Evolutionary conservation across 805 yeast species (phyloP).

Genomic region (Starmerella scarabaei): DNA sequence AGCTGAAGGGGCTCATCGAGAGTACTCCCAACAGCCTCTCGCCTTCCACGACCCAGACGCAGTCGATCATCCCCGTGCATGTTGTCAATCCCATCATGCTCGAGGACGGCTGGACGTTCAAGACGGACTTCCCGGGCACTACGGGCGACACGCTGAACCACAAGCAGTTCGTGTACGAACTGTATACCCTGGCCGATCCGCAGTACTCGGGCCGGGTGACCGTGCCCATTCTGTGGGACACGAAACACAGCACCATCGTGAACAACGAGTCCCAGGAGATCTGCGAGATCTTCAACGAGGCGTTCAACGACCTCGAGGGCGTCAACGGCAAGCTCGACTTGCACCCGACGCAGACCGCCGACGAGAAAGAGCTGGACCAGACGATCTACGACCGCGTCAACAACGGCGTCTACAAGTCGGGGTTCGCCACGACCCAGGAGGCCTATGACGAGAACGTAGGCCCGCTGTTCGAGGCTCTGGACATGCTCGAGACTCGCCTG

Average conservation of each 20-base stretch:
- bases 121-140: slow-evolving; percentile 36
- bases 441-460: slow-evolving; percentile 60
- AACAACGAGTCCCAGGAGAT: slow-evolving; percentile 86
- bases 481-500: slow-evolving; percentile 30
- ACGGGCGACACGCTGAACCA: slow-evolving; percentile 52
- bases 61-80: slow-evolving; percentile 38
- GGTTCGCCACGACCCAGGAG: slow-evolving; percentile 75
- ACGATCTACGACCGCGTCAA: slow-evolving; percentile 80
- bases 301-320: slow-evolving; percentile 40
- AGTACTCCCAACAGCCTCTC: slow-evolving; percentile 2
- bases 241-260: slow-evolving; percentile 66
- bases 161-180: slow-evolving; percentile 46
- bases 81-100: slow-evolving; percentile 91
- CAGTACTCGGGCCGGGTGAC: slow-evolving; percentile 73
- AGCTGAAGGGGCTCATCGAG: slow-evolving; percentile 50
- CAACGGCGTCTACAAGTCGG: slow-evolving; percentile 87
- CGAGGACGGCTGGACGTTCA: slow-evolving; percentile 77
- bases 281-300: slow-evolving; percentile 68
- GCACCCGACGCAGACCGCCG: slow-evolving; percentile 22
- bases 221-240: slow-evolving; percentile 91
- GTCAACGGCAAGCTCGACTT: slow-evolving; percentile 28
- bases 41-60: slow-evolving; percentile 8
- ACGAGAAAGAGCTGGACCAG: slow-evolving; percentile 64
- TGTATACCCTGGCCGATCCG: slow-evolving; percentile 64
- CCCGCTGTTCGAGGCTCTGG: slow-evolving; percentile 50